Evolutionary conservation across 140 eudicot genomes (phyloP).

Genomic region (Bidens hawaiensis): DNA sequence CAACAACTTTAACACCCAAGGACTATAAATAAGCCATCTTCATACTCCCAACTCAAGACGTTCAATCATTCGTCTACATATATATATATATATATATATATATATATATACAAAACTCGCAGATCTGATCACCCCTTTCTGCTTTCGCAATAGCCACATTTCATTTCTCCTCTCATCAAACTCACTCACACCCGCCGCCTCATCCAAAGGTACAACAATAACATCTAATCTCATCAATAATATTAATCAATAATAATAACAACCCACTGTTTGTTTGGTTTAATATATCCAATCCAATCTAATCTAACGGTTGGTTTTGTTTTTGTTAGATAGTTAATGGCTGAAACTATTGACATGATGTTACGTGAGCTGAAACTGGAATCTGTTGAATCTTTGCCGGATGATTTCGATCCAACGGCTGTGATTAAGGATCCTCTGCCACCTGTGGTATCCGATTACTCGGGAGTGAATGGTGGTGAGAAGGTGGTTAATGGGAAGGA

Average conservation of each 20-base stretch:
- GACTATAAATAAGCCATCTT: neutral
- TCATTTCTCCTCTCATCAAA: too few relatives aligned
- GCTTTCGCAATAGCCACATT: slow-evolving; percentile 18
- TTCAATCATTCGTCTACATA: slow-evolving; percentile 18
- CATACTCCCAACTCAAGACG: neutral
- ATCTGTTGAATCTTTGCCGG: slow-evolving; percentile 44
- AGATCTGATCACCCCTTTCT: slow-evolving; percentile 4
- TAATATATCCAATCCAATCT: too few relatives aligned
- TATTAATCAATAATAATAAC: too few relatives aligned
- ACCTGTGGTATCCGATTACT: too few relatives aligned
- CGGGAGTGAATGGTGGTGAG: too few relatives aligned
- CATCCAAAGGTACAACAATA: slow-evolving; percentile 22
- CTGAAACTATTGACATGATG: slow-evolving; percentile 42
- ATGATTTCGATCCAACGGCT: slow-evolving; percentile 52
- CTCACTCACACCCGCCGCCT: slow-evolving; percentile 23
- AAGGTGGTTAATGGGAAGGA: slow-evolving; percentile 15
- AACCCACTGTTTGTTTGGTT: neutral
- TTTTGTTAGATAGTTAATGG: slow-evolving; percentile 26
- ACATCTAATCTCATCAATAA: too few relatives aligned
- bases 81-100: too few relatives aligned
- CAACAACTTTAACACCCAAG: neutral
- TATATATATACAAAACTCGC: slow-evolving; percentile 7
- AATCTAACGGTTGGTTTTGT: slow-evolving; percentile 3
- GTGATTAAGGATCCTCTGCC: slow-evolving; percentile 44
- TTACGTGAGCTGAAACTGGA: slow-evolving; percentile 34